A percentile compares a stretch with the other conserved stretches of the same genome.
phyloP scores from a whole-genome alignment of 2,329 filamentous ascomycete genomes.

The Pseudogymnoascus sp. region DNA sequence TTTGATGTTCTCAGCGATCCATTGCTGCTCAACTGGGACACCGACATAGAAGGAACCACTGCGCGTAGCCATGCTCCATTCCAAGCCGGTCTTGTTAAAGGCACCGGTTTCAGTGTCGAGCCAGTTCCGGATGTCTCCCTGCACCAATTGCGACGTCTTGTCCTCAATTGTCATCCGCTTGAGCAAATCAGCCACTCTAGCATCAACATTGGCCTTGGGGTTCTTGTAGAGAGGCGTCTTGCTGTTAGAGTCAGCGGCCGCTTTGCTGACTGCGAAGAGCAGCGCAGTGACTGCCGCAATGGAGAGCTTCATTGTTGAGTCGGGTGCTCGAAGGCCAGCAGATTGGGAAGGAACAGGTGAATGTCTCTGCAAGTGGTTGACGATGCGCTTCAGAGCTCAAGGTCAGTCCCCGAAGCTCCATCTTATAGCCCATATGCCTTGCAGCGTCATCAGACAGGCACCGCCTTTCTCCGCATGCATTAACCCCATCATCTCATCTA shows the following conservation, averaged over 20 bases:
- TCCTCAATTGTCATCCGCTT: conserved; percentile 68
- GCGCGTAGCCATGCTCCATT: conserved; percentile 48
- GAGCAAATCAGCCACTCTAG: conserved; percentile 59
- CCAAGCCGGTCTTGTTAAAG: conserved; percentile 61
- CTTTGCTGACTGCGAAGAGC: conserved; percentile 5
- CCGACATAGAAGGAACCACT: conserved; percentile 63
- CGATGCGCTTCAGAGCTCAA: conserved; percentile 1
- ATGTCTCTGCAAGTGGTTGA: neutral
- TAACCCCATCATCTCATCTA: conserved; percentile 9
- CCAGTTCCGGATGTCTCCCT: conserved; percentile 67
- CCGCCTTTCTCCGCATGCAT: neutral
- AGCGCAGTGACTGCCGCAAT: conserved; percentile 3
- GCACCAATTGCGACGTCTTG: conserved; percentile 61
- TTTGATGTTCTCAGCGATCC: conserved; percentile 55
- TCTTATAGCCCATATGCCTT: neutral
- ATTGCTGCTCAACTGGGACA: conserved; percentile 55
- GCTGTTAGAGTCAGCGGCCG: neutral
- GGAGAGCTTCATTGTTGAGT: conserved; percentile 7
- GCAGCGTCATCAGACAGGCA: conserved; percentile 1
- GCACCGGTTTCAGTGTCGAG: conserved; percentile 58
- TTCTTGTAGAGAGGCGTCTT: conserved; percentile 51
- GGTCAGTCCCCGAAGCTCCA: neutral
- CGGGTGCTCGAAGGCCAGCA: neutral
- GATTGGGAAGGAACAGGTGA: neutral
- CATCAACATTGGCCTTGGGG: conserved; percentile 52